Evolutionary conservation across 2,329 filamentous ascomycete species (phyloP), one percentile per base, ranked within the genome.

Genomic region (Paraphaeosphaeria sporulosa): DNA sequence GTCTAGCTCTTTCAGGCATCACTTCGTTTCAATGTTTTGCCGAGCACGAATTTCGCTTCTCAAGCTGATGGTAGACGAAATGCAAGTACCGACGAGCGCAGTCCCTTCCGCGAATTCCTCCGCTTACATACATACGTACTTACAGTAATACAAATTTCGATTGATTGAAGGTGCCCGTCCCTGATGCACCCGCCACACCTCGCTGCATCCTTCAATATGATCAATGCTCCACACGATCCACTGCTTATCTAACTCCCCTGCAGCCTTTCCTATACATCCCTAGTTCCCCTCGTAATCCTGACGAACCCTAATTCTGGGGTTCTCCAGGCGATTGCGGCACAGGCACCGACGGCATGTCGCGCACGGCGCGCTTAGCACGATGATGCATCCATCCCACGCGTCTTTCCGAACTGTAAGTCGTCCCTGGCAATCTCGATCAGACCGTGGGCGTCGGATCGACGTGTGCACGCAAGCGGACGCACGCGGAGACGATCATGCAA

Each of bases 321-420:
- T 47, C 52, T 46, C 42, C 40, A 34, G 27, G 19, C 38, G 38
- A 36, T 32, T 46, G 51, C 30, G 51, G 40, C 52, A 46, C 30
- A 40, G 51, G 40, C 52, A 36, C 30, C 25, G 23, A 36, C 52
- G 25, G 30, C 25, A n/a, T 1, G 15, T 36, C 27, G 52, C 52
- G 52, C 52, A 46, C 47, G 42, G n/a, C 52, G 51, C 51, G 51
- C 51, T 55, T 46, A 55, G 40, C 51, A 21, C 25, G 25, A 54
- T n/a, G 49, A 40, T 52, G 50, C 50, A 52, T 19, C 23, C 52
- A 55, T 47, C 52, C n/a, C 52, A 55, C 52, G 52, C 52, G 15
- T 9, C 40, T 9, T 34, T 42, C 52, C 12, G 21, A 34, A 46
- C 17, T 46, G 52, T 42, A 36, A 2, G 17, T 54, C 51, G 40